These are phyloP conservation scores for Eutypella sp. DNA, from an alignment of 2,329 filamentous ascomycete genomes.

Conservation along the genomic window DNA sequence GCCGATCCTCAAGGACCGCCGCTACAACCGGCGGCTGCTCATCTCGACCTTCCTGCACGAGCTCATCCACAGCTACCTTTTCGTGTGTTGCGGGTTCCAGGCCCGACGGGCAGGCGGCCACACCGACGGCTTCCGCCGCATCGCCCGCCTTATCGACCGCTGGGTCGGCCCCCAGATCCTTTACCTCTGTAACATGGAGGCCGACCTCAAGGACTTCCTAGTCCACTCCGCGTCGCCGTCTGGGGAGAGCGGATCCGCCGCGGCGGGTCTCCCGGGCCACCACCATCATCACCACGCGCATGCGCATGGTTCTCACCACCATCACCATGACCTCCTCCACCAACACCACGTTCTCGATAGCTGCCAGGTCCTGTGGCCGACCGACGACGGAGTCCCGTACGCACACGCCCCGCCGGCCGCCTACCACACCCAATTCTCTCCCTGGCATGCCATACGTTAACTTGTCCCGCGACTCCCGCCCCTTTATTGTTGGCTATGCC, in stretches of 20 bases:
- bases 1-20: constrained; percentile 50
- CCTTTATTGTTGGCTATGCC: no score
- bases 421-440: no score
- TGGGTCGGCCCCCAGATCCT: constrained; percentile 55
- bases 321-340: no score
- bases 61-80: constrained; percentile 62
- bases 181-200: constrained; percentile 55
- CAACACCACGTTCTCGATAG: no score
- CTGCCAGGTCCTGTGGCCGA: no score
- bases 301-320: no score
- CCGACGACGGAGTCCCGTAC: no score
- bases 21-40: constrained; percentile 55
- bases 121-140: constrained; percentile 53
- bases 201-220: constrained; percentile 53
- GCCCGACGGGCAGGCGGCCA: constrained; percentile 54
- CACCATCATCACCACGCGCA: no score
- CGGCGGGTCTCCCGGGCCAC: neutral
- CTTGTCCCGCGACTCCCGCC: no score
- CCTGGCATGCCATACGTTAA: no score
- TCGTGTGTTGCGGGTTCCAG: constrained; percentile 55
- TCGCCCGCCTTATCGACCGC: constrained; percentile 54
- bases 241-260: no score
- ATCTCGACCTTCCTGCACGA: constrained; percentile 64
- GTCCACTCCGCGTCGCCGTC: constrained; percentile 15
- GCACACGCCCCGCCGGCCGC: no score